Evolutionary conservation across 352 stramenopile genomes (phyloP), one percentile per base, ranked within the genome.

Genomic region (Globisporangium acanthophoron): DNA sequence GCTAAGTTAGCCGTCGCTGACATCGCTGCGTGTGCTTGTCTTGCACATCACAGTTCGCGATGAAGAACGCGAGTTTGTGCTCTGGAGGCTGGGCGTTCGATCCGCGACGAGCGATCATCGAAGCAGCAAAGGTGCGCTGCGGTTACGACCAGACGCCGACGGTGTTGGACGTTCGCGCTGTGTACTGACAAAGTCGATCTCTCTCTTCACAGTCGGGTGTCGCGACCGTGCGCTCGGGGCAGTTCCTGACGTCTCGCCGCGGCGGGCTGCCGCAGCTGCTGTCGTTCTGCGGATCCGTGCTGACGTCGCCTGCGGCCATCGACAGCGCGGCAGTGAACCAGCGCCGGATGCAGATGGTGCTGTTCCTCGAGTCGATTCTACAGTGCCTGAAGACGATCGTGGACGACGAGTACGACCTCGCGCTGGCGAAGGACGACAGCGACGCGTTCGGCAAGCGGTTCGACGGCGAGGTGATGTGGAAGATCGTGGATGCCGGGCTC

Each of bases 341-440:
- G 62, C 80, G 78, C 15, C 79, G 90, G 65, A 73, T 84, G 57
- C 82, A 92, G 67, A 92, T 92, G 79, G 65, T 88, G 27, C 66
- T 90, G 37, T 92, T 92, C 58, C 64, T 92, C 31, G 82, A 92
- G 63, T 92, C 82, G 16, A 88, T 92, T 51, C 48, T 89, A 37
- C 82, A 81, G 18, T 90, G 82, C 35, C 70, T 92, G 51, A 76
- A 89, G 46, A 81, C 76, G 50, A 86, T 92, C 54, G 80, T 92
- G 24, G 76, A 88, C 48, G 82, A 92, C 52, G 79, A 87, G 41
- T 88, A 78, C 52, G 76, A 92, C 40, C 54, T 87, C 18, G 75
- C 78, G 1, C 51, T 84, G 7, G 74, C 69, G 45, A 87, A 74
- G 41, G 82, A 92, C 33, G 79, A 92, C 56, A 88, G 74, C 58